These are phyloP conservation scores for Mortierella sp. DNA, from an alignment of 371 early-diverging fungal genomes.

Conservation along the genomic window DNA sequence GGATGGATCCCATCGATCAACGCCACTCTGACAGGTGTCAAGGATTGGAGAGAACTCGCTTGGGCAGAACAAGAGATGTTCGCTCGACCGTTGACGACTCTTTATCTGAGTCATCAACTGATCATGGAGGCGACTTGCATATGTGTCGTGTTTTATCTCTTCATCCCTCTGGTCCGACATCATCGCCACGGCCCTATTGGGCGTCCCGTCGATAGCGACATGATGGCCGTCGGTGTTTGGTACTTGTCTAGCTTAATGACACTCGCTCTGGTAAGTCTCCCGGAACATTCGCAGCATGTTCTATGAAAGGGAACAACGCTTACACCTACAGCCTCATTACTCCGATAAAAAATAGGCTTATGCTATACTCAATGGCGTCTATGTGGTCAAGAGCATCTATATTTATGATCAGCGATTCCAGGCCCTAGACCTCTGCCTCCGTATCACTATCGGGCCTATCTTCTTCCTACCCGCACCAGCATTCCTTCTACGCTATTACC, in stretches of 20 bases:
- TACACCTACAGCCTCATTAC: no score
- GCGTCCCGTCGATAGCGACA: slow-evolving; percentile 36
- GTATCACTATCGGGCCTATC: slow-evolving; percentile 37
- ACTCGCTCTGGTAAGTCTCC: slow-evolving; percentile 31
- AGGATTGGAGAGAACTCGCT: slow-evolving; percentile 13
- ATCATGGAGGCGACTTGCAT: slow-evolving; percentile 18
- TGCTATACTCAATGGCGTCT: slow-evolving; percentile 10
- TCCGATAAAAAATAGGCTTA: slow-evolving; percentile 23
- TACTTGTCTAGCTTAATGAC: slow-evolving; percentile 22
- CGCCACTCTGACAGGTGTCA: not conserved
- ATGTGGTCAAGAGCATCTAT: slow-evolving; percentile 1
- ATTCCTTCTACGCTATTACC: slow-evolving; percentile 30
- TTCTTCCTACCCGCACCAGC: slow-evolving; percentile 40
- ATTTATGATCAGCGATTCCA: slow-evolving; percentile 20
- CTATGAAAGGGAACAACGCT: no score
- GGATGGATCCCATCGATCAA: not conserved
- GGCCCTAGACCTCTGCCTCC: slow-evolving; percentile 39
- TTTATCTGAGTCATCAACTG: slow-evolving; percentile 33
- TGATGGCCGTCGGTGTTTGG: slow-evolving; percentile 53
- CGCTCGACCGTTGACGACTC: slow-evolving; percentile 4
- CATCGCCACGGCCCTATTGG: slow-evolving; percentile 36
- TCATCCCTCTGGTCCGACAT: slow-evolving; percentile 36
- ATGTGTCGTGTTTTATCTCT: slow-evolving; percentile 38
- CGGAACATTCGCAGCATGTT: no score
- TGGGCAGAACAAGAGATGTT: slow-evolving; percentile 23